Conservation (phyloP, 352 stramenopile genomes). For the Globisporangium recalcitrans region DNA sequence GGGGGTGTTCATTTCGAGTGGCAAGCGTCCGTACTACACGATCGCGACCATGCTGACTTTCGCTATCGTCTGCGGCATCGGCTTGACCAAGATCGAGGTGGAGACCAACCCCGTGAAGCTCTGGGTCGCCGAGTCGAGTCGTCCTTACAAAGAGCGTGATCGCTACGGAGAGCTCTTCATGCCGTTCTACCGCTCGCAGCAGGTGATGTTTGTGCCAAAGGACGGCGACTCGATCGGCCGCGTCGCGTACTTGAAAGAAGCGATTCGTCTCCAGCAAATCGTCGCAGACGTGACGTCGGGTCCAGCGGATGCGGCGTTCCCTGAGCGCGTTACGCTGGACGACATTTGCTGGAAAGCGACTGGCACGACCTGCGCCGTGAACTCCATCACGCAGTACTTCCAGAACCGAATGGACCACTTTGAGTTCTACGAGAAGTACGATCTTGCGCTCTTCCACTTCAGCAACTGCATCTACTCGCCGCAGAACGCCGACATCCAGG, state of each 20-base stretch:
- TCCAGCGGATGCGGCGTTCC: conserved; percentile 9
- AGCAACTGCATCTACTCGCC: conserved; percentile 39
- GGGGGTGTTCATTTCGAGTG: conserved; percentile 30
- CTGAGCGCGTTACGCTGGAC: conserved; percentile 24
- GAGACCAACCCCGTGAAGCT: conserved; percentile 52
- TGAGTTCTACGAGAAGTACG: conserved; percentile 44
- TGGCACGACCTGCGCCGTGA: conserved; percentile 42
- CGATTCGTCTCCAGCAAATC: conserved; percentile 39
- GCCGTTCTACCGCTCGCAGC: conserved; percentile 47
- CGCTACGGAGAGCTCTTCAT: conserved; percentile 49
- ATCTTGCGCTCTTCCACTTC: conserved; percentile 37
- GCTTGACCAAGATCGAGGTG: conserved; percentile 32
- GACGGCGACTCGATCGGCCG: conserved; percentile 39
- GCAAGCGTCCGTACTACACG: conserved; percentile 21
- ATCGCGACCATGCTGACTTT: conserved; percentile 22
- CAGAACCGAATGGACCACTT: conserved; percentile 56
- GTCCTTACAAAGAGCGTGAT: conserved; percentile 34
- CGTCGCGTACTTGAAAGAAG: conserved; percentile 36
- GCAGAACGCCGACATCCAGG: conserved; percentile 33
- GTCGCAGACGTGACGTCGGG: conserved; percentile 20
- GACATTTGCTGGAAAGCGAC: conserved; percentile 56
- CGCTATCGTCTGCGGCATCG: conserved; percentile 16
- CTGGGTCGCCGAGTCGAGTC: conserved; percentile 42
- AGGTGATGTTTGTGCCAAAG: conserved; percentile 50
- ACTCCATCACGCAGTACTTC: conserved; percentile 61